Evolutionary conservation across 768 basidiomycete genomes (phyloP).

Genomic region (Amanita molliuscula): DNA sequence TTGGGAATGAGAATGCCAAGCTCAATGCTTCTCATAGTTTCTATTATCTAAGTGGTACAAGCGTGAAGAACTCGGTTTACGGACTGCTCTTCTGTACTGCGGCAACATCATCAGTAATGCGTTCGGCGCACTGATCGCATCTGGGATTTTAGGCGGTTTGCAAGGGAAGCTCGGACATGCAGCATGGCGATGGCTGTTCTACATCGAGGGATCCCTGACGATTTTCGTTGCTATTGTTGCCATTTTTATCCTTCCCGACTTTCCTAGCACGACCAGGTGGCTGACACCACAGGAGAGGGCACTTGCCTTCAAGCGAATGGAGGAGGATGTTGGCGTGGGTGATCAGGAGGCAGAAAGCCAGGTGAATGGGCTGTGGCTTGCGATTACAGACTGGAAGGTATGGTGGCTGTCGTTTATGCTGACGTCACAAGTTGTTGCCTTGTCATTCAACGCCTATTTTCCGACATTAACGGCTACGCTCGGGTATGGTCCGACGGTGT

Average conservation of each 20-base stretch:
- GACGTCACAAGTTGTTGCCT: conserved; percentile 46
- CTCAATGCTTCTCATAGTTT: conserved; percentile 23
- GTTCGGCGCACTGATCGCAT: conserved; percentile 76
- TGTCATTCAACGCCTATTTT: conserved; percentile 77
- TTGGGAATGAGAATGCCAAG: background rate
- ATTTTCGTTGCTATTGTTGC: conserved; percentile 44
- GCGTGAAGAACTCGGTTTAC: conserved; percentile 59
- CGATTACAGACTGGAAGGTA: conserved; percentile 72
- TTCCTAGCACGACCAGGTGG: conserved; percentile 62
- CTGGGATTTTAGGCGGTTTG: conserved; percentile 69
- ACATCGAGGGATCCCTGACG: conserved; percentile 58
- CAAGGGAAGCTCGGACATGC: conserved; percentile 63
- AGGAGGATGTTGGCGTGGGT: conserved; percentile 49
- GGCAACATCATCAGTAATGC: conserved; percentile 81
- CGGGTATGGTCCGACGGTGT: conserved; percentile 53
- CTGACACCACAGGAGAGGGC: conserved; percentile 49
- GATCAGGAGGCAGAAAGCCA: conserved; percentile 34
- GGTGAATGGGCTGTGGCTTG: conserved; percentile 43
- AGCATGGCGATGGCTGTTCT: conserved; percentile 84
- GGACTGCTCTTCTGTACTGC: conserved; percentile 63
- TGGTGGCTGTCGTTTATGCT: conserved; percentile 70
- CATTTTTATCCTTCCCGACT: conserved; percentile 69
- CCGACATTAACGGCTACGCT: conserved; percentile 68
- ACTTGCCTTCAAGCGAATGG: conserved; percentile 54
- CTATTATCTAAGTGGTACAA: conserved; percentile 75